Percentiles rank a stretch among this genome's conserved stretches.
phyloP scores from a whole-genome alignment of 352 stramenopile species.

The Pythium dissimile region DNA sequence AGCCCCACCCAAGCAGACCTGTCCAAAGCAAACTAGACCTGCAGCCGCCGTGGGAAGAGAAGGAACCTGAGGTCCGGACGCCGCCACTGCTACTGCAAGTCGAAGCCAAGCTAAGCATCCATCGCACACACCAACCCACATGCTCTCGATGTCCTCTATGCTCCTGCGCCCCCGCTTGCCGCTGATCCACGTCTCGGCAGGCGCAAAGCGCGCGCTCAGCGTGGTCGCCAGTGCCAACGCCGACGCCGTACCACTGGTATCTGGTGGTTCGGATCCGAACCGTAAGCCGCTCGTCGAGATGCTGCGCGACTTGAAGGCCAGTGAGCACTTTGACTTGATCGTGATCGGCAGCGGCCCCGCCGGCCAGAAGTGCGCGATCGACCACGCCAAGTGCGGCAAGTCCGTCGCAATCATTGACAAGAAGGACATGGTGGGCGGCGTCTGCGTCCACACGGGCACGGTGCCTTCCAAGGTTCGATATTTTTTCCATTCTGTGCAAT shows the following conservation, averaged over 20 bases:
- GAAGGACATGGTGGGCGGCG: conserved; percentile 81
- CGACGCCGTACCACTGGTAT: background rate
- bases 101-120: no score
- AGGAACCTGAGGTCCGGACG: conserved; percentile 10
- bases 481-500: no score
- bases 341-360: conserved; percentile 87
- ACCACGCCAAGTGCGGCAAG: conserved; percentile 84
- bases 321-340: conserved; percentile 87
- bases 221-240: background rate
- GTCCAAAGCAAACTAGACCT: background rate
- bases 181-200: background rate
- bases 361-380: conserved; percentile 88
- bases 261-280: background rate
- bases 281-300: conserved; percentile 51
- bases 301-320: conserved; percentile 76
- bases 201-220: conserved; percentile 1
- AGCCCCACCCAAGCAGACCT: conserved; percentile 21
- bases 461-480: conserved; percentile 72
- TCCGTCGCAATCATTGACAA: conserved; percentile 88
- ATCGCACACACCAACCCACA: background rate
- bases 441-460: conserved; percentile 89
- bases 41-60: background rate
- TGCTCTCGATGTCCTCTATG: conserved; percentile 15
- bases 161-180: conserved; percentile 13
- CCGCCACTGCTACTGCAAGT: background rate